Evolutionary conservation across 2,329 filamentous ascomycete genomes (phyloP), one percentile per base, ranked within the genome.

Genomic region (Aspergillus texensis): DNA sequence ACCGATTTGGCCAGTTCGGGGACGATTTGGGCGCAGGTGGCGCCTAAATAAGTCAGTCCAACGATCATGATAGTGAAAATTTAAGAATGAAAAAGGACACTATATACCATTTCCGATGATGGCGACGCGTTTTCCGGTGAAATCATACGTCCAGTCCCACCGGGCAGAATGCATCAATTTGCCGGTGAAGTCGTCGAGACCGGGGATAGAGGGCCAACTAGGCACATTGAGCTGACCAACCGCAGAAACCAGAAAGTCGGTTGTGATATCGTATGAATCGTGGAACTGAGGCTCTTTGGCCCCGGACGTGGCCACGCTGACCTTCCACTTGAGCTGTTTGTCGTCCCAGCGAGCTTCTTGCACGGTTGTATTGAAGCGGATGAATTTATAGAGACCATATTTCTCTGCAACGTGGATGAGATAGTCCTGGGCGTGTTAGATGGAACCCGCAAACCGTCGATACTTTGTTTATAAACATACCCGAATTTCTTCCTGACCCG

Each of bases 171-270:
- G 86, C 79, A 84, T 86, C 61, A 81, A 75, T 72, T 85, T 86
- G 3, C 85, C 84, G 46, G 80, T 72, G 62, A 85, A 86, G 6
- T 76, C 73, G 0, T 81, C 74, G 11, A 85, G 60, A 0, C 84
- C 84, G 10, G 80, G 74, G 14, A 86, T 84, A 1, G 79, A 71
- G 0, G 84, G 84, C 66, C 80, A 82, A 8, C 77, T 74, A 0
- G 86, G 86, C 36, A 81, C 74, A 67, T 88, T 88, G 41, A 88
- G 73, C 68, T 88, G 85, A 1, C 87, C 86, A 34, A 88, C 85
- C 1, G 83, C 86, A 11, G 83, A 86, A 24, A 88, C 78, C 12
- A 88, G 73, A 63, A 87, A 87, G 67, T 87, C 84, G 4, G 82
- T 81, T 19, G 79, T 80, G 62, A 88, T 82, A 14, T 81, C 81